phyloP scores from a whole-genome alignment of 805 yeast genomes.

The Torulaspora microellipsoides region DNA sequence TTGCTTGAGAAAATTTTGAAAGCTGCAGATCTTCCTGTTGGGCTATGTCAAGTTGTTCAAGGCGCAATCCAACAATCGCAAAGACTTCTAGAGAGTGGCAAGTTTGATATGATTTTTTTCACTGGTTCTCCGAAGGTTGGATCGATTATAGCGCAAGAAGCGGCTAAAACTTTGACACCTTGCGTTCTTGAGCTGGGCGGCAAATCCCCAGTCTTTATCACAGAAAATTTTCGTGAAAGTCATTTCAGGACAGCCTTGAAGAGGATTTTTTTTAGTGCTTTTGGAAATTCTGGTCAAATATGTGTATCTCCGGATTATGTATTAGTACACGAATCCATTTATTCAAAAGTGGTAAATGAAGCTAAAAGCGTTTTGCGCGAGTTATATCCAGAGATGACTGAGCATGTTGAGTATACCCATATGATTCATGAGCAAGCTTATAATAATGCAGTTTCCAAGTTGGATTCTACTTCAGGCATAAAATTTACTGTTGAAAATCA shows the following conservation, averaged over 20 bases:
- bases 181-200: conserved; percentile 84
- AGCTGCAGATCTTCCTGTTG: conserved; percentile 46
- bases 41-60: conserved; percentile 57
- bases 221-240: conserved; percentile 44
- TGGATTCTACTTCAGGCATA: conserved; percentile 49
- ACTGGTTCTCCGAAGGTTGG: conserved; percentile 84
- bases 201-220: conserved; percentile 77
- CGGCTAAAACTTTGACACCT: conserved; percentile 84
- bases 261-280: conserved; percentile 74
- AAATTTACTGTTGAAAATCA: conserved; percentile 39
- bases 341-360: conserved; percentile 46
- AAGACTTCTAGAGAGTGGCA: conserved; percentile 48
- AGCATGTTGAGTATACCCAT: conserved; percentile 50
- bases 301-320: conserved; percentile 88
- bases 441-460: conserved; percentile 40
- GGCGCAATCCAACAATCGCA: conserved; percentile 70
- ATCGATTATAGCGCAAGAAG: conserved; percentile 66
- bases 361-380: conserved; percentile 39
- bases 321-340: conserved; percentile 56
- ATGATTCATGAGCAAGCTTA: conserved; percentile 54
- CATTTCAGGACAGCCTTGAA: conserved; percentile 47
- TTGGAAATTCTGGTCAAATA: conserved; percentile 81
- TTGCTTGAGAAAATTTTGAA: conserved; percentile 54
- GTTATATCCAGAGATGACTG: conserved; percentile 41
- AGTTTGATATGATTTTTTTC: conserved; percentile 77